Evolutionary conservation across 2,329 filamentous ascomycete species (phyloP), one percentile per base, ranked within the genome.

Genomic region (Chalaropsis thielavioides): DNA sequence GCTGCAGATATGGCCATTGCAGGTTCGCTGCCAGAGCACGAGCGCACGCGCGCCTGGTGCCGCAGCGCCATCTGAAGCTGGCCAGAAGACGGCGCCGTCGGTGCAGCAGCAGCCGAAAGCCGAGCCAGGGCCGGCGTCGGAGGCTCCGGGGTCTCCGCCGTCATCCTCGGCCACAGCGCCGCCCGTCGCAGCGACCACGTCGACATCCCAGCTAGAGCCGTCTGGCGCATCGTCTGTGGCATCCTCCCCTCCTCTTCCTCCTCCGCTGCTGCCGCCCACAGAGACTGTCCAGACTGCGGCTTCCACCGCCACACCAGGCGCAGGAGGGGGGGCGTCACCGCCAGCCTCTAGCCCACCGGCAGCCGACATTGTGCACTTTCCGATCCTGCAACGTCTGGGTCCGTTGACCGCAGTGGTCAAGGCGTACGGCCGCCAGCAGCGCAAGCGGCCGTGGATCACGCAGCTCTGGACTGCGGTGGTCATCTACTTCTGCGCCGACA

Each of bases 401-500:
- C 83, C 82, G 2, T 66, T 86, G 64, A 83, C 82, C 2, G 75
- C 76, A 41, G 75, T 76, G 0, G 79, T 79, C 22, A 74, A 79
- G 68, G 80, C 80, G 0, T 96, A 94, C 72, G 85, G 82, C 17
- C 81, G 85, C 24, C 82, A 85, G 59, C 90, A 96, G 75, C 78
- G 83, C 62, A 80, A 81, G 61, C 79, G 86, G 61, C 92, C 92
- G 0, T 89, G 90, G 71, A 76, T 81, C n/a, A 95, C 90, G 10
- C 92, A 96, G 76, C 73, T 95, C 67, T 79, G 81, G 69, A 90
- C 83, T 70, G 85, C 88, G 51, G 74, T 96, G 58, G 79, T 89
- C 46, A 90, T 95, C 67, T 96, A 91, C 72, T 79, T 92, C 46
- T 81, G 83, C 61, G 89, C 88, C 8, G 91, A 95, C 74, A 69